Base-by-base conservation (phyloP, 805 yeast genomes). In the Teunomyces pallodes region DNA sequence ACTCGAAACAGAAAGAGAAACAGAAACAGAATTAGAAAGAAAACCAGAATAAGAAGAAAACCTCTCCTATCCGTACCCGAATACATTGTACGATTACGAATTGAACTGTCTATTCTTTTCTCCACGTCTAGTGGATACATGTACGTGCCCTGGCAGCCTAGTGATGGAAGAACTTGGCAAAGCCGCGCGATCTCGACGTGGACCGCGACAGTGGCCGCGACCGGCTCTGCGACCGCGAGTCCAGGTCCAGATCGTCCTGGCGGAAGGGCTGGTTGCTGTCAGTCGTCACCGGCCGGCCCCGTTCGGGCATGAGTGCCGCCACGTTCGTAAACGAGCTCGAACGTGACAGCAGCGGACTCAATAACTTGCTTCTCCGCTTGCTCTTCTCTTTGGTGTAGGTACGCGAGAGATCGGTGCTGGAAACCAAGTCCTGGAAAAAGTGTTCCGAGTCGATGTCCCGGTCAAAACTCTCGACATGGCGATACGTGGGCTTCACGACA, bases 401-500 rank as follows among this genome's bases (percentile, higher is more conserved):
- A 12, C 41, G 41, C n/a, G 41, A 38, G 13, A 38, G 41, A 24
- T 38, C 41, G 30, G 27, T 26, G 9, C 30, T 12, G 6, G 29
- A 9, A 26, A 72, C 51, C 69, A 68, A 67, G 49, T 67, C 60
- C 46, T 61, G 61, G 51, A 73, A 73, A 54, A 72, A 73, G n/a
- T 53, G 44, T 39, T 62, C 66, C 7, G 63, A 54, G 26, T 65
- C 66, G n/a, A 73, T 58, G 3, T 74, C 73, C 8, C 48, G 49
- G 0, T 55, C 53, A 43, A 73, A 61, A 30, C 47, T 51, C 46
- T 66, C 72, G n/a, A 55, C 53, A 47, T 65, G 62, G 36, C 62
- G 58, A 52, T 71, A 70, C 26, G 58, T 57, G 1, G 78, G 75
- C 52, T 73, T 73, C 3, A 73, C 76, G 10, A 72, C 60, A 36